phyloP scores from a whole-genome alignment of 1,284 basidiomycete genomes.

The Irpex sp. region DNA sequence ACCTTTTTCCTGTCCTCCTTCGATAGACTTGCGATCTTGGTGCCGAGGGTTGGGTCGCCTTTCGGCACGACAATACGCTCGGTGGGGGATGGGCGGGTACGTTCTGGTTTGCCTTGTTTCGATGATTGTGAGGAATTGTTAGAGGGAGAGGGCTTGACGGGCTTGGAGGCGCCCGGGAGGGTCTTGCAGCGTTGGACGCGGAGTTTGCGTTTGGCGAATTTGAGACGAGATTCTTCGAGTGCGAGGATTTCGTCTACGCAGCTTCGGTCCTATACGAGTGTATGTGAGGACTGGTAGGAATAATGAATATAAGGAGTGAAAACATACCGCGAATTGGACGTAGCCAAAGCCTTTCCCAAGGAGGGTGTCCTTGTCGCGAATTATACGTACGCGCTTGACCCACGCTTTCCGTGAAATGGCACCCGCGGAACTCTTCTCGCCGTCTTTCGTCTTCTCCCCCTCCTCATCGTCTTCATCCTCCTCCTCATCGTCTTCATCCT shows the following conservation, averaged over 20 bases:
- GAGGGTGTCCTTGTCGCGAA: conserved; percentile 90
- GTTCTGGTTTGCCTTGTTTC: no score
- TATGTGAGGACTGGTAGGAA: conserved; percentile 1
- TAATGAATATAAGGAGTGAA: conserved; percentile 1
- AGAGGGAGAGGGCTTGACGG: conserved; percentile 17
- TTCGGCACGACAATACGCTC: conserved; percentile 45
- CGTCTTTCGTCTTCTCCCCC: conserved; percentile 15
- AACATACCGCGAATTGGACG: conserved; percentile 75
- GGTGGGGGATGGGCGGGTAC: conserved; percentile 10
- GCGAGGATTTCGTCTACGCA: conserved; percentile 88
- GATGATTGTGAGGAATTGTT: no score
- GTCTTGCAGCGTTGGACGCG: conserved; percentile 84
- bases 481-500: no score
- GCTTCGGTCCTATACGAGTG: conserved; percentile 76
- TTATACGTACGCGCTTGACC: conserved; percentile 83
- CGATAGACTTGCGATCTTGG: conserved; percentile 67
- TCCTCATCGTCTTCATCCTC: no score
- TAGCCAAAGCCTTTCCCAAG: conserved; percentile 97
- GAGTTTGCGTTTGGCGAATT: conserved; percentile 85
- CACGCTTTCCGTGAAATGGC: conserved; percentile 47
- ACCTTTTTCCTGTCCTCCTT: conserved; percentile 82
- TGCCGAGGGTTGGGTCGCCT: conserved; percentile 77
- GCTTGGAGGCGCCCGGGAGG: conserved; percentile 32
- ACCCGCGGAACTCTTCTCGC: no score
- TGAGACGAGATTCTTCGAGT: conserved; percentile 70